Base-by-base conservation (phyloP, 2,329 filamentous ascomycete species). In the Ascosphaera acerosa region DNA sequence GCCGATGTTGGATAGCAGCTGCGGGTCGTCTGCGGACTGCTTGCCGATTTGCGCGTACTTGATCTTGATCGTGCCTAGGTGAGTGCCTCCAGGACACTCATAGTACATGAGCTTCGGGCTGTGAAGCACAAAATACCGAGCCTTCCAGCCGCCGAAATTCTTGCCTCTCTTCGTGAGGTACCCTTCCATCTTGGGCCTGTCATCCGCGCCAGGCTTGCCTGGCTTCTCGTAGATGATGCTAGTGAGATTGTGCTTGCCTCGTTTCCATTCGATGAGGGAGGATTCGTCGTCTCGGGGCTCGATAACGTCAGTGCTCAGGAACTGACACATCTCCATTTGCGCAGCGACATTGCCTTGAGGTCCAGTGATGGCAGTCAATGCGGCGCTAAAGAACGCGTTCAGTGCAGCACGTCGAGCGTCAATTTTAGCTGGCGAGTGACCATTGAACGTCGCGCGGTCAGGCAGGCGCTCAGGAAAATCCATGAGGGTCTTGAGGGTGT, bases 141-240 rank as follows among this genome's bases (percentile, higher is more conserved):
- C 82, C 53, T 97, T 97, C 87, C 87, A 97, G 30, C 87, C 87
- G 32, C 87, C 87, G 54, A 97, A 97, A 45, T 94, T 94, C 60
- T 97, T 97, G 30, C 87, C 87, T 41, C 77, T 69, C 57, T 97
- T 97, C 2, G 87, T 94, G 31, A 97, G 57, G 50, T 94, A 97
- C 6, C 87, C 87, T 45, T 72, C 82, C 45, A 78, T 80, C 35
- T 71, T 62, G 6, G 74, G 69, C 30, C 70, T 67, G 3, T 70
- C 68, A 41, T 72, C 67, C 4, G 67, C 60, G 0, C 69, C 66
- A 12, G 41, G 38, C 34, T 50, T 47, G 40, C 41, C 37, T 31
- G 34, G 28, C 26, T 6, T 6, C 26, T 28, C 26, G 12, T 6
- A 5, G 12, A 28, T 28, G 12, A 6, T 23, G 33, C 43, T 28